A percentile compares a stretch with the other conserved stretches of the same genome.
phyloP scores from a whole-genome alignment of 1,284 basidiomycete genomes.

The Sporisorium sorghi region DNA sequence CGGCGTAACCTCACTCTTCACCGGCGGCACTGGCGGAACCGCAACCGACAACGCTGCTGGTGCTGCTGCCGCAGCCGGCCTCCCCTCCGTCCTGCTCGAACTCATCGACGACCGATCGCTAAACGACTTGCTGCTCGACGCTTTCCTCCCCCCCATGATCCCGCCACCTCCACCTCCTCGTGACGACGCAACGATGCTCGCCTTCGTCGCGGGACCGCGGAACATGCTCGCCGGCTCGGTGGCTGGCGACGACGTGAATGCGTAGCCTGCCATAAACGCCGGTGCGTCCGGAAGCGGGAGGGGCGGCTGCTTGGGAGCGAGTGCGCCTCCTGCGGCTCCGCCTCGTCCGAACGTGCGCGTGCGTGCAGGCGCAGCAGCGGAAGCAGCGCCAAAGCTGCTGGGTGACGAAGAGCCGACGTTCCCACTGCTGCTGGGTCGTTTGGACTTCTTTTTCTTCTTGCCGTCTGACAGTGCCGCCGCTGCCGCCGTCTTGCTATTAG shows the following conservation, averaged over 20 bases:
- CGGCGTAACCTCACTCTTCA: conserved; percentile 11
- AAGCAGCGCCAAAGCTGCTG: conserved; percentile 4
- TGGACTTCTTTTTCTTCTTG: conserved; percentile 25
- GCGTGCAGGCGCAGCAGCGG: neutral
- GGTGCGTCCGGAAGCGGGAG: conserved; percentile 27
- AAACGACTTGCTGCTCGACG: conserved; percentile 17
- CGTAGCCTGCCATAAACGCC: conserved; percentile 26
- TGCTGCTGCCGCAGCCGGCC: neutral
- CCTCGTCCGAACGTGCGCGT: conserved; percentile 23
- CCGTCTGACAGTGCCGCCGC: neutral
- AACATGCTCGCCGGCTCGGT: conserved; percentile 13
- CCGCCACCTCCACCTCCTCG: conserved; percentile 8
- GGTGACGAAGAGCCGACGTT: conserved; percentile 5
- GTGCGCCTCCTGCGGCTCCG: conserved; percentile 3
- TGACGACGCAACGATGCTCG: conserved; percentile 14
- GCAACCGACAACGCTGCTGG: no score
- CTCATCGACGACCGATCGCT: conserved; percentile 21
- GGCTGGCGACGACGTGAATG: conserved; percentile 15
- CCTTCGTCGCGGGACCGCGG: conserved; percentile 23
- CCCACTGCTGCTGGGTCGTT: conserved; percentile 31
- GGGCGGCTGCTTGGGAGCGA: neutral
- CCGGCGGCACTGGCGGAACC: no score
- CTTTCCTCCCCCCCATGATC: conserved; percentile 5
- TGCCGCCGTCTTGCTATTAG: conserved; percentile 3
- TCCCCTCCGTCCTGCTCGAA: conserved; percentile 16